Percentiles rank a stretch among this genome's conserved stretches.
These are phyloP conservation scores for Fragaria vesca DNA, from an alignment of 306 rosid species.

Conservation along the genomic window DNA sequence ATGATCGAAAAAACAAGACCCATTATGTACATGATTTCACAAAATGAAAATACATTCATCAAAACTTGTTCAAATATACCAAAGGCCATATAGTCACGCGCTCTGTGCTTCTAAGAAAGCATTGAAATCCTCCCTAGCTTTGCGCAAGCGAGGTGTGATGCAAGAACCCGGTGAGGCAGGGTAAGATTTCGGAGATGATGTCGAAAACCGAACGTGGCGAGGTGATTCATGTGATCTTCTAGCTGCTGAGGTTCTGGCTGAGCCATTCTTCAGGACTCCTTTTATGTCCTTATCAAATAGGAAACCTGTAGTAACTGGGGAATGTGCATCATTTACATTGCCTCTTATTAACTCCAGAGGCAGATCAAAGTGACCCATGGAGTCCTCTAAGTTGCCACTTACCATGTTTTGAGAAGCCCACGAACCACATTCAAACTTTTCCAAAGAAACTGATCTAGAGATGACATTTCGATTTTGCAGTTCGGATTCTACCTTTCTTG, in stretches of 20 bases:
- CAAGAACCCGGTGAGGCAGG: slow-evolving; percentile 65
- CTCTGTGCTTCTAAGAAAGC: slow-evolving; percentile 73
- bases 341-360: slow-evolving; percentile 68
- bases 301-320: slow-evolving; percentile 51
- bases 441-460: slow-evolving; percentile 72
- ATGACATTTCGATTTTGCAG: slow-evolving; percentile 29
- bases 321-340: slow-evolving; percentile 42
- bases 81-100: slow-evolving; percentile 32
- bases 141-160: slow-evolving; percentile 64
- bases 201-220: slow-evolving; percentile 66
- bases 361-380: slow-evolving; percentile 59
- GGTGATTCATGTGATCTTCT: slow-evolving; percentile 55
- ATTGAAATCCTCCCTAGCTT: slow-evolving; percentile 72
- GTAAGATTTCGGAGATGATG: slow-evolving; percentile 45
- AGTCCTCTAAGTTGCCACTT: slow-evolving; percentile 44
- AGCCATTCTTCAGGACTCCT: slow-evolving; percentile 56
- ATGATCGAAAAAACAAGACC: background rate
- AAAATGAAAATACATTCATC: background rate
- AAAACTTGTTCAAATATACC: slow-evolving; percentile 1
- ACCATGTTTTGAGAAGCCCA: slow-evolving; percentile 74
- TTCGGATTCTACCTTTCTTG: slow-evolving; percentile 37
- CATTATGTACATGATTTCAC: background rate
- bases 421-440: slow-evolving; percentile 89
- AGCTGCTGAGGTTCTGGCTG: slow-evolving; percentile 33
- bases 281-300: slow-evolving; percentile 51